Conservation (phyloP, 148 eudicot species). For the Camellia japonica region DNA sequence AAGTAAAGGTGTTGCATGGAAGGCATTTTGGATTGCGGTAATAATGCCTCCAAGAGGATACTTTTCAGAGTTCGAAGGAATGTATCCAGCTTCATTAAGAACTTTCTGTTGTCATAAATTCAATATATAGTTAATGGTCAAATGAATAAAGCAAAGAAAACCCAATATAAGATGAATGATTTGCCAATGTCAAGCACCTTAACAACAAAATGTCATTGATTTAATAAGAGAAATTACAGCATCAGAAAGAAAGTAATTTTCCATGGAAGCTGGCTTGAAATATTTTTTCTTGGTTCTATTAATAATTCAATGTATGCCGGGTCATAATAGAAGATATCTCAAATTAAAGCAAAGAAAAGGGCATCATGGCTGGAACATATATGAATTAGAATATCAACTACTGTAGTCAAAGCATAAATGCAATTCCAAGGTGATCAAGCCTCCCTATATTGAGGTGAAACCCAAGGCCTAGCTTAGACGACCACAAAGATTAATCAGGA, state of each 20-base stretch:
- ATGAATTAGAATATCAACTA: neutral
- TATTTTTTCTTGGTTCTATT: neutral
- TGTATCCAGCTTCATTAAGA: constrained; percentile 76
- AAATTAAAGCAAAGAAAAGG: neutral
- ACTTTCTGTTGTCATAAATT: constrained; percentile 51
- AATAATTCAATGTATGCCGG: neutral
- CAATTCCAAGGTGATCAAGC: neutral
- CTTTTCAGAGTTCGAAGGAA: constrained; percentile 83
- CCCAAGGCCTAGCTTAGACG: neutral
- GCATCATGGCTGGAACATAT: neutral
- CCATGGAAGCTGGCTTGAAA: neutral
- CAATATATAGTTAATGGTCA: neutral
- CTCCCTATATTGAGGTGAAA: neutral
- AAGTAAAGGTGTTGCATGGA: constrained; percentile 67
- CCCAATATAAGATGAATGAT: neutral
- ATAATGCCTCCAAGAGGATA: constrained; percentile 85
- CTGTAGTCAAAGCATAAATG: neutral
- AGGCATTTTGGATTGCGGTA: constrained; percentile 86
- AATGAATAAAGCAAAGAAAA: neutral
- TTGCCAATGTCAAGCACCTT: neutral
- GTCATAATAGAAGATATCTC: neutral
- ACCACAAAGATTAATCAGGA: neutral
- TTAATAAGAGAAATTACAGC: neutral
- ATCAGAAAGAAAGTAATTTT: neutral
- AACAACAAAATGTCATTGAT: neutral